Conservation (phyloP, 306 rosid species). For the Chamaecrista fasciculata region DNA sequence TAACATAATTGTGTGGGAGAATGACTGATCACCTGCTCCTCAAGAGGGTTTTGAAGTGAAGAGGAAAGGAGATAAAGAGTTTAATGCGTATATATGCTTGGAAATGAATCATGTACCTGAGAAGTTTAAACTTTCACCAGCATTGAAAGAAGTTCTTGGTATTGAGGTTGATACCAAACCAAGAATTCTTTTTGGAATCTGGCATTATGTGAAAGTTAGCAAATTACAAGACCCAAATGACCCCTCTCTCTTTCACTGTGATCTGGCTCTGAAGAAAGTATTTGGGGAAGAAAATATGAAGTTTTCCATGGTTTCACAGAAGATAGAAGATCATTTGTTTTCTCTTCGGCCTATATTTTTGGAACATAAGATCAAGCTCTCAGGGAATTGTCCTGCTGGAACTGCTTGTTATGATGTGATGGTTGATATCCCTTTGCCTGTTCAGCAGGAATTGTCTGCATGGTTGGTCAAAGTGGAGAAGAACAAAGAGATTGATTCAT, state of each 20-base stretch:
- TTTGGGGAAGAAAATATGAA: constrained; percentile 93
- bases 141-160: constrained; percentile 91
- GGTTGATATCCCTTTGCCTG: constrained; percentile 91
- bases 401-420: constrained; percentile 92
- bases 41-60: constrained; percentile 98
- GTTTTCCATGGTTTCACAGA: constrained; percentile 83
- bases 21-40: constrained; percentile 72
- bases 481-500: constrained; percentile 86
- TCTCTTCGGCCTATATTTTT: constrained; percentile 80
- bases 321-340: constrained; percentile 81
- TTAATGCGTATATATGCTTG: constrained; percentile 62
- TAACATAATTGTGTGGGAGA: constrained; percentile 79
- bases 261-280: constrained; percentile 83
- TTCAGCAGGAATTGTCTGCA: constrained; percentile 83
- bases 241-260: constrained; percentile 79
- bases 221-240: constrained; percentile 83
- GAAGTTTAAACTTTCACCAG: constrained; percentile 83
- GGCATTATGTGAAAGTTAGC: constrained; percentile 99
- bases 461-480: constrained; percentile 83
- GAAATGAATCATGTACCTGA: constrained; percentile 93
- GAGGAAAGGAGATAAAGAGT: constrained; percentile 93
- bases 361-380: constrained; percentile 90
- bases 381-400: constrained; percentile 81
- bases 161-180: constrained; percentile 97
- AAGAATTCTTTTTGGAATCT: constrained; percentile 83